Conservation (phyloP, 2,329 filamentous ascomycete species). For the Laburnicola sp. region DNA sequence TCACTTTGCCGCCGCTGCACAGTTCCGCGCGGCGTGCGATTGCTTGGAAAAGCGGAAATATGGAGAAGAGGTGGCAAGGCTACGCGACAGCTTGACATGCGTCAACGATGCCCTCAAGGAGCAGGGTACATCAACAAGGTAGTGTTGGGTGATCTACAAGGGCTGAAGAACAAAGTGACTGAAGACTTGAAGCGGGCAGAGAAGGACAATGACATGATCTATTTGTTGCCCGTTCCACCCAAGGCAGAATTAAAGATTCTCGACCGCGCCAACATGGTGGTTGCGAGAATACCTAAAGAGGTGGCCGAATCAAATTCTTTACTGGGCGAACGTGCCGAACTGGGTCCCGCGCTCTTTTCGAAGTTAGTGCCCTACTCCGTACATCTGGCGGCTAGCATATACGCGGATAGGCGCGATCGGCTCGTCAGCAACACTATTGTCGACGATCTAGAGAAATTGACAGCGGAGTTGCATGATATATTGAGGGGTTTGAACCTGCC, state of each 20-base stretch:
- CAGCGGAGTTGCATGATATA: slow-evolving; percentile 75
- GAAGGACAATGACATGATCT: slow-evolving; percentile 96
- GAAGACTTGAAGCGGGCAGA: slow-evolving; percentile 91
- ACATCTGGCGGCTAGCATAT: slow-evolving; percentile 92
- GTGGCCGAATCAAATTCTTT: slow-evolving; percentile 78
- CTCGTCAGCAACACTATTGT: slow-evolving; percentile 87
- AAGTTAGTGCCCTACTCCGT: slow-evolving; percentile 95
- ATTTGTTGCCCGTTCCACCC: slow-evolving; percentile 80
- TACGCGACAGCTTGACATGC: slow-evolving; percentile 80
- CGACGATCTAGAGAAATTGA: slow-evolving; percentile 79
- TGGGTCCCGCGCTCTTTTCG: slow-evolving; percentile 83
- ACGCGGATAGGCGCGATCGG: slow-evolving; percentile 88
- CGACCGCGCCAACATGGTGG: slow-evolving; percentile 87
- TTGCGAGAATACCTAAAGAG: slow-evolving; percentile 76
- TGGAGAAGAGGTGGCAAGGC: slow-evolving; percentile 87
- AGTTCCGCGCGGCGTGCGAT: slow-evolving; percentile 88
- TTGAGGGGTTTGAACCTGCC: slow-evolving; percentile 84
- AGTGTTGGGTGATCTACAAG: slow-evolving; percentile 80
- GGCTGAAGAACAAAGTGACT: slow-evolving; percentile 76
- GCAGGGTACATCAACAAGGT: slow-evolving; percentile 76
- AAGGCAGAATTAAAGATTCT: slow-evolving; percentile 86
- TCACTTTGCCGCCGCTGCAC: slow-evolving; percentile 93
- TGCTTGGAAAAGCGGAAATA: slow-evolving; percentile 92
- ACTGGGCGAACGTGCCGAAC: slow-evolving; percentile 76
- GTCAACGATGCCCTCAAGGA: slow-evolving; percentile 87